These are phyloP conservation scores for Chaetoceros muelleri DNA, from an alignment of 108 stramenopile genomes.

Conservation along the genomic window DNA sequence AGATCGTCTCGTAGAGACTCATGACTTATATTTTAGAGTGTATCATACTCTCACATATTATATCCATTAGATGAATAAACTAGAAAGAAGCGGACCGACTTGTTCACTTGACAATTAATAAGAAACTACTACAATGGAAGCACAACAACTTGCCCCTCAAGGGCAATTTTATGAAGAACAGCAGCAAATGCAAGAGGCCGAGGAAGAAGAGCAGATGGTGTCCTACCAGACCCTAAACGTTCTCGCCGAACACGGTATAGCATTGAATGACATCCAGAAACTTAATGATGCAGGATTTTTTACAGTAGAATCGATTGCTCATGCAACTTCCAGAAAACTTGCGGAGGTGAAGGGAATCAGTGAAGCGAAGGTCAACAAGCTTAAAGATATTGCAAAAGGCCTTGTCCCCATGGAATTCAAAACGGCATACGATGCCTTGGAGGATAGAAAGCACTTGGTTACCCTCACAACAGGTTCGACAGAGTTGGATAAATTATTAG, in stretches of 20 bases:
- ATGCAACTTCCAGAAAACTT: slow-evolving; percentile 88
- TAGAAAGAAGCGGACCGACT: too few species aligned
- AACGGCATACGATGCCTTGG: slow-evolving; percentile 89
- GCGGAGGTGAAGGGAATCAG: slow-evolving; percentile 95
- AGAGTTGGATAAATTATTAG: slow-evolving; percentile 93
- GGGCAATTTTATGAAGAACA: neutral
- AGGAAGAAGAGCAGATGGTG: slow-evolving; percentile 41
- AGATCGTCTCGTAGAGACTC: too few species aligned
- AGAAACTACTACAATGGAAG: neutral
- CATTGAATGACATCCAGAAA: slow-evolving; percentile 91
- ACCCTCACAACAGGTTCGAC: slow-evolving; percentile 82
- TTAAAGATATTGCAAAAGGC: slow-evolving; percentile 91
- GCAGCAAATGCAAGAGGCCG: neutral
- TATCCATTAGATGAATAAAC: too few species aligned
- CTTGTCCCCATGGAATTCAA: slow-evolving; percentile 97
- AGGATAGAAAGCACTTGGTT: slow-evolving; percentile 66
- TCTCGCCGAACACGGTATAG: slow-evolving; percentile 93
- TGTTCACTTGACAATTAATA: too few species aligned
- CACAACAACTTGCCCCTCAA: neutral
- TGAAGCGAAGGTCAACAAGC: slow-evolving; percentile 89
- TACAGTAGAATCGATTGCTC: slow-evolving; percentile 95
- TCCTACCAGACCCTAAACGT: slow-evolving; percentile 60
- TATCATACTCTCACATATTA: too few species aligned
- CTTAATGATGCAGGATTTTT: slow-evolving; percentile 93
- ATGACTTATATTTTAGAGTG: too few species aligned